Evolutionary conservation across 306 rosid species (phyloP), one percentile per base, ranked within the genome.

Genomic region (Quercus ilex): DNA sequence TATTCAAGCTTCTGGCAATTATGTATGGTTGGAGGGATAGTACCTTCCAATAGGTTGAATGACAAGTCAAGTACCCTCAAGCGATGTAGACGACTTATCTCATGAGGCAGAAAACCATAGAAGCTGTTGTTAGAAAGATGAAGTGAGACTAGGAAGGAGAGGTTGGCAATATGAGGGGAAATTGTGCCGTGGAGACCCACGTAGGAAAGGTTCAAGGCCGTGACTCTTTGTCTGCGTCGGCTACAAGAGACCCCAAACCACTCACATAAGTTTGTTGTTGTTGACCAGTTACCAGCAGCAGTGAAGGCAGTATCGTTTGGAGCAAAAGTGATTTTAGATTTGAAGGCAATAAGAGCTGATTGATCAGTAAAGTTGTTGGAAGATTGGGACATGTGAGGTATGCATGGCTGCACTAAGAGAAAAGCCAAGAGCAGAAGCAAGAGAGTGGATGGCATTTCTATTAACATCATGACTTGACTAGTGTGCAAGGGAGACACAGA

Each of bases 301-400:
- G 28, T 26, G 5, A 64, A 64, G 5, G 17, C 11, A 3, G 25
- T 31, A 17, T 3, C 20, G 43, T 28, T 64, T 10, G 46, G 25
- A 31, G 23, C 2, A 33, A 5, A 31, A 33, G 23, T 65, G 21
- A 65, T 6, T 65, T 65, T 7, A 65, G 71, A 31, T 31, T 65
- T 65, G 71, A 65, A 65, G 71, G 71, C 71, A 65, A 65, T 19
- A 13, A 65, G 49, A 65, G 71, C 71, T 30, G 6, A 31, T 65
- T 65, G 46, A 65, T 65, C 71, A 0, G 49, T 65, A 19, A 31
- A 7, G 71, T 31, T 65, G 71, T 4, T 63, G 69, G 0, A 31
- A 31, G 21, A 15, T 3, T 65, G 25, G 49, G 19, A 20, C 23
- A 19, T 17, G 1, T 17, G 49, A 6, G 18, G 43, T 20, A 65